phyloP scores from a whole-genome alignment of 2,329 filamentous ascomycete species.

The Colletotrichum ledebouriae region DNA sequence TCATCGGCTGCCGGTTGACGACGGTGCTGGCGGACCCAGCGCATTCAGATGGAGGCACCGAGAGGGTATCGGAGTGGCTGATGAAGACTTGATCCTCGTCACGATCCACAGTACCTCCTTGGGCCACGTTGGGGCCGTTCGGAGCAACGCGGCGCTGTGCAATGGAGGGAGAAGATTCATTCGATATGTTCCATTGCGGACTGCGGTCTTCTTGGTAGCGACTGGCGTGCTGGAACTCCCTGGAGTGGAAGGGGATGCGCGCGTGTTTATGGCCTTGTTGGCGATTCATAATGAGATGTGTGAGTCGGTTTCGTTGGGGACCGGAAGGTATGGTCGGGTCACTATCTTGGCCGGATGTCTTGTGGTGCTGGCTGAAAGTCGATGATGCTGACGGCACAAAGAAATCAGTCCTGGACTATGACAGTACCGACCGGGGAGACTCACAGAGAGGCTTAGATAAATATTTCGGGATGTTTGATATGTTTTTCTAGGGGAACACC shows the following conservation, averaged over 20 bases:
- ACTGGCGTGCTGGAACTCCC: constrained; percentile 1
- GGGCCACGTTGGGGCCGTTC: neutral
- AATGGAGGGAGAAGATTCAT: constrained; percentile 22
- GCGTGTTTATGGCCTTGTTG: constrained; percentile 8
- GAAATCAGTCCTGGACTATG: neutral
- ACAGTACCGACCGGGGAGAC: too few species aligned
- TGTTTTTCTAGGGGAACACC: too few species aligned
- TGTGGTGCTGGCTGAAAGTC: constrained; percentile 20
- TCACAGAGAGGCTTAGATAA: too few species aligned
- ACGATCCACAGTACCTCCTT: neutral
- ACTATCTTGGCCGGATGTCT: neutral
- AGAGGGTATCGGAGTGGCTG: constrained; percentile 2
- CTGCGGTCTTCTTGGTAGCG: constrained; percentile 25
- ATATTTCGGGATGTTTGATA: too few species aligned
- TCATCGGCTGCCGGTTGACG: neutral
- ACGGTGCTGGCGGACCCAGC: constrained; percentile 30
- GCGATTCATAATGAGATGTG: constrained; percentile 1
- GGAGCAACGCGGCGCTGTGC: constrained; percentile 16
- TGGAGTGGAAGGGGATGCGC: neutral
- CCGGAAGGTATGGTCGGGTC: neutral
- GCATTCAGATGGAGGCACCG: constrained; percentile 7
- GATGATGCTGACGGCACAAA: neutral
- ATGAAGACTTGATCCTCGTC: constrained; percentile 6
- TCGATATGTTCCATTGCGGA: constrained; percentile 35
- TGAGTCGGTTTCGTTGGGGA: neutral